phyloP scores from a whole-genome alignment of 2,329 filamentous ascomycete species.

The Fusarium graminum region DNA sequence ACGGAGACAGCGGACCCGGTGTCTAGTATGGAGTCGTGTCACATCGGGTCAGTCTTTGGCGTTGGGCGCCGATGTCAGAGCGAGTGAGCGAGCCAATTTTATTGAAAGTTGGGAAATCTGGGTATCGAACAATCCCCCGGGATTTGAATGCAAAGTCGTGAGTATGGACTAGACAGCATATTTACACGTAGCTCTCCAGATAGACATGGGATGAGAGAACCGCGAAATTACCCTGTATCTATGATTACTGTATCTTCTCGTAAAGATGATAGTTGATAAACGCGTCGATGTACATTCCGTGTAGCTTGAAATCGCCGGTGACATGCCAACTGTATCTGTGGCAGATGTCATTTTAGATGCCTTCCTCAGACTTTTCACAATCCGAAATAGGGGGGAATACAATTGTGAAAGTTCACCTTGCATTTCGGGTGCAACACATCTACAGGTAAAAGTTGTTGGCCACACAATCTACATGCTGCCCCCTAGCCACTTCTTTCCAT shows the following conservation, averaged over 20 bases:
- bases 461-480: not conserved
- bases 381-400: not conserved
- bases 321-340: not conserved
- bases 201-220: slow-evolving; percentile 11
- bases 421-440: not conserved
- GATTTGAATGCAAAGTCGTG: not conserved
- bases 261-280: not conserved
- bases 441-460: not conserved
- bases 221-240: not conserved
- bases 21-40: slow-evolving; percentile 11
- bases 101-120: not conserved
- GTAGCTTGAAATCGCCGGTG: not conserved
- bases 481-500: not conserved
- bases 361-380: not conserved
- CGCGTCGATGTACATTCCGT: not conserved
- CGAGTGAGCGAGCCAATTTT: not conserved
- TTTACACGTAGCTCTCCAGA: not conserved
- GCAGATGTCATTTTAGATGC: too few relatives aligned
- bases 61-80: slow-evolving; percentile 1
- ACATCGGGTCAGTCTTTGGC: slow-evolving; percentile 29
- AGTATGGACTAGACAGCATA: not conserved
- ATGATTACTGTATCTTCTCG: not conserved
- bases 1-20: slow-evolving; percentile 17
- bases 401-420: slow-evolving; percentile 3
- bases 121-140: slow-evolving; percentile 28